These are phyloP conservation scores for Camelina neglecta DNA, from an alignment of 345 rosid genomes.

Conservation along the genomic window DNA sequence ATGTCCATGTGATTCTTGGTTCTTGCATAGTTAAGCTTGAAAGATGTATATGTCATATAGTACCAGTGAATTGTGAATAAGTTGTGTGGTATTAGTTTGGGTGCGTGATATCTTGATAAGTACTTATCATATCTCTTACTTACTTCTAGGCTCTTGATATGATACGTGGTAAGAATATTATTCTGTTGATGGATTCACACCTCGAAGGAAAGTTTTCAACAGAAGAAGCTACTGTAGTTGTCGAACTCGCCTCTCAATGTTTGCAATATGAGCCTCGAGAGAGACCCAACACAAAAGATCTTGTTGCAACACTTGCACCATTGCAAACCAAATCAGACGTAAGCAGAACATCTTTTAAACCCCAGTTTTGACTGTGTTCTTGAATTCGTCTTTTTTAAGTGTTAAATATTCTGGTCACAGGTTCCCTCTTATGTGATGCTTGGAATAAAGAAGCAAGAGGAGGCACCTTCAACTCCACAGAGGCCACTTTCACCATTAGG, in stretches of 20 bases:
- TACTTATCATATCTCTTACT: conserved; percentile 3
- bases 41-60: background rate
- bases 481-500: conserved; percentile 89
- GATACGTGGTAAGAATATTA: conserved; percentile 82
- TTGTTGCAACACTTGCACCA: conserved; percentile 73
- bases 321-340: conserved; percentile 86
- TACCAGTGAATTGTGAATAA: conserved; percentile 11
- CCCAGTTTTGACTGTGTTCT: background rate
- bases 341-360: conserved; percentile 36
- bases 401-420: conserved; percentile 49
- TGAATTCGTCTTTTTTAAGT: background rate
- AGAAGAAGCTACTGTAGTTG: conserved; percentile 85
- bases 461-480: conserved; percentile 75
- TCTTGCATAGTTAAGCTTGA: conserved; percentile 6
- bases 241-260: conserved; percentile 83
- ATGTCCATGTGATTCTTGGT: conserved; percentile 1
- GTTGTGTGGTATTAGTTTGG: conserved; percentile 14
- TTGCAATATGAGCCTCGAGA: conserved; percentile 95
- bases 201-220: conserved; percentile 87
- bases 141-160: conserved; percentile 86
- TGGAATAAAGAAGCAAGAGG: conserved; percentile 72
- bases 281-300: conserved; percentile 84
- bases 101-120: conserved; percentile 8
- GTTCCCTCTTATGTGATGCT: conserved; percentile 92
- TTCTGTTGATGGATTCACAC: conserved; percentile 87